phyloP scores from a whole-genome alignment of 2,329 filamentous ascomycete species.

The Mollisiaceae sp. region DNA sequence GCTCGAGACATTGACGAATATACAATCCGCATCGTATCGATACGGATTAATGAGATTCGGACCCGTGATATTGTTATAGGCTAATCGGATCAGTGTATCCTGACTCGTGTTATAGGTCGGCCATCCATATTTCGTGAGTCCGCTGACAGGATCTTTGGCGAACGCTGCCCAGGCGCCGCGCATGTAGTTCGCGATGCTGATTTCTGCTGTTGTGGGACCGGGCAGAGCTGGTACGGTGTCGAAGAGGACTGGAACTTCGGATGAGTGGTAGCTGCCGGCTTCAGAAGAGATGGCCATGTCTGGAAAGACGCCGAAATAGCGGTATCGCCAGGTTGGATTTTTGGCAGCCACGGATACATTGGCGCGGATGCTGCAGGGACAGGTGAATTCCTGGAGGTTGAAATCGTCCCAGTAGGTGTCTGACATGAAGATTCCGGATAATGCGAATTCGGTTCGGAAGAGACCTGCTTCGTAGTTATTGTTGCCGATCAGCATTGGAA shows the following conservation, averaged over 20 bases:
- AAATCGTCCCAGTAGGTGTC: conserved; percentile 39
- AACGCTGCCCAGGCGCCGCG: conserved; percentile 48
- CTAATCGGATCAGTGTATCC: conserved; percentile 39
- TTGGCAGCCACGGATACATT: conserved; percentile 35
- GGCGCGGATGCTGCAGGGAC: conserved; percentile 41
- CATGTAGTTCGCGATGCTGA: conserved; percentile 43
- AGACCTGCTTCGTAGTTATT: conserved; percentile 44
- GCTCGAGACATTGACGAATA: conserved; percentile 31
- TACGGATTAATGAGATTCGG: conserved; percentile 38
- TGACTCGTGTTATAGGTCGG: conserved; percentile 34
- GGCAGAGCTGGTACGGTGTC: conserved; percentile 35
- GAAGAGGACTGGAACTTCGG: conserved; percentile 45
- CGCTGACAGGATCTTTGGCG: conserved; percentile 45
- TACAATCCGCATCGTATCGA: conserved; percentile 38
- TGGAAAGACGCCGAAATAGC: conserved; percentile 46
- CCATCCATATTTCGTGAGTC: conserved; percentile 43
- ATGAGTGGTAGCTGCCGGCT: conserved; percentile 44
- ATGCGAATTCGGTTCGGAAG: conserved; percentile 36
- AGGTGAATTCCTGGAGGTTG: conserved; percentile 43
- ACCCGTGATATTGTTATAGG: conserved; percentile 39
- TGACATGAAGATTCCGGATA: conserved; percentile 30
- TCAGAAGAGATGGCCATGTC: conserved; percentile 41
- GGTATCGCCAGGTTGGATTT: conserved; percentile 47
- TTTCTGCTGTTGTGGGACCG: conserved; percentile 39
- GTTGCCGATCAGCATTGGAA: conserved; percentile 43